These are phyloP conservation scores for Bipolaris cookei DNA, from an alignment of 2,329 filamentous ascomycete genomes.

Conservation along the genomic window DNA sequence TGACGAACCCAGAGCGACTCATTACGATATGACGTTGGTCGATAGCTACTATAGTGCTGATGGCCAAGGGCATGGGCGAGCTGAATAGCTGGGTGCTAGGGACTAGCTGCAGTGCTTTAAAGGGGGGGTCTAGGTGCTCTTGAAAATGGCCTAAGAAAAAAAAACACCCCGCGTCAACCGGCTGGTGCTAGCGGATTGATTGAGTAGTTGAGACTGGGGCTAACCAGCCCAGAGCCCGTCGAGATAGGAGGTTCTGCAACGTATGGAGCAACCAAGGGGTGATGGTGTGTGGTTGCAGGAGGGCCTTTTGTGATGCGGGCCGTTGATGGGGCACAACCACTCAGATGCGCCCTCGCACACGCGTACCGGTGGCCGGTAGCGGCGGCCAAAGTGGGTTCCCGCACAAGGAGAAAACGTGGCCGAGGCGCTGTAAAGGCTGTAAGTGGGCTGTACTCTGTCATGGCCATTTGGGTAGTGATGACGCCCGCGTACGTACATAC, in stretches of 20 bases:
- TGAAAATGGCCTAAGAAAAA: neutral
- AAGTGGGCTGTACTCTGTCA: neutral
- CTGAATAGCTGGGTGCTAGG: conserved; percentile 4
- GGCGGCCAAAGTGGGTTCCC: conserved; percentile 16
- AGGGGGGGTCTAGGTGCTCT: conserved; percentile 1
- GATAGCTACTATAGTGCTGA: neutral
- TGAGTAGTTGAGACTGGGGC: neutral
- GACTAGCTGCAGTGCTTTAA: conserved; percentile 5
- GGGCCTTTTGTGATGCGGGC: neutral
- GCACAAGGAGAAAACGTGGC: conserved; percentile 14
- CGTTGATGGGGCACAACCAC: neutral
- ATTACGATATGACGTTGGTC: neutral
- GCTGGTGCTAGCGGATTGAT: neutral
- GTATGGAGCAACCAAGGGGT: neutral
- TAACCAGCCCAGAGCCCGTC: neutral
- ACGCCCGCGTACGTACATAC: neutral
- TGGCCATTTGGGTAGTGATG: neutral
- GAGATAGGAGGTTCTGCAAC: neutral
- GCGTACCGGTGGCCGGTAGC: conserved; percentile 9
- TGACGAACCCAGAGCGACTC: neutral
- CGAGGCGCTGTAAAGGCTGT: conserved; percentile 5
- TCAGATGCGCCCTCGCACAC: neutral
- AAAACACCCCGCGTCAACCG: neutral
- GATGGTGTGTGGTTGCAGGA: neutral
- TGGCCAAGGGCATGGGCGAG: neutral